phyloP scores from a whole-genome alignment of 2,329 filamentous ascomycete genomes.

The Fusarium compactum region DNA sequence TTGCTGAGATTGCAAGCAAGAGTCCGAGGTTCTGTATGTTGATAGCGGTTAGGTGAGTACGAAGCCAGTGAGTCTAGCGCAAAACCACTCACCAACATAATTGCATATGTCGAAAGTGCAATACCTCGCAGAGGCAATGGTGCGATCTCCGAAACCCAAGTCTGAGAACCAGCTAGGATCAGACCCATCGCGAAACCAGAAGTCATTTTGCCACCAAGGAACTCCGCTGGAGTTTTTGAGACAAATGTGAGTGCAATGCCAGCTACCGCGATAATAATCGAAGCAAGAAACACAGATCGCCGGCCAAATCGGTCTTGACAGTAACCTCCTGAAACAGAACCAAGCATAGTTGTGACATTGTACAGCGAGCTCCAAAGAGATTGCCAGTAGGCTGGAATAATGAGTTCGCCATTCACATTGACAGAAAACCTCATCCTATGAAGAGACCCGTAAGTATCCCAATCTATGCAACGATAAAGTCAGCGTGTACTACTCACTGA shows the following conservation, averaged over 20 bases:
- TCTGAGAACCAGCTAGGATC: conserved; percentile 9
- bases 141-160: conserved; percentile 15
- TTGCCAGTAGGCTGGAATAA: conserved; percentile 23
- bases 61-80: neutral
- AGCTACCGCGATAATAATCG: neutral
- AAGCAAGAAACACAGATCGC: conserved; percentile 7
- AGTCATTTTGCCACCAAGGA: conserved; percentile 12
- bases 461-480: neutral
- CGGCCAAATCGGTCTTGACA: conserved; percentile 12
- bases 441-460: neutral
- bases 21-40: conserved; percentile 9
- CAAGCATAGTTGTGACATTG: conserved; percentile 8
- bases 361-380: conserved; percentile 14
- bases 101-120: conserved; percentile 9
- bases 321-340: conserved; percentile 6
- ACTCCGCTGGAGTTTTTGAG: conserved; percentile 6
- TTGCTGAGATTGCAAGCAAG: conserved; percentile 14
- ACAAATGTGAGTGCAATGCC: conserved; percentile 7
- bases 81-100: conserved; percentile 8
- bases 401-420: conserved; percentile 6
- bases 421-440: conserved; percentile 5
- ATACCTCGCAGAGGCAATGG: conserved; percentile 14
- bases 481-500: conserved; percentile 1
- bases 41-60: neutral
- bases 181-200: conserved; percentile 12